phyloP scores from a whole-genome alignment of 108 stramenopile species.

The Pseudonitzschia pungens region DNA sequence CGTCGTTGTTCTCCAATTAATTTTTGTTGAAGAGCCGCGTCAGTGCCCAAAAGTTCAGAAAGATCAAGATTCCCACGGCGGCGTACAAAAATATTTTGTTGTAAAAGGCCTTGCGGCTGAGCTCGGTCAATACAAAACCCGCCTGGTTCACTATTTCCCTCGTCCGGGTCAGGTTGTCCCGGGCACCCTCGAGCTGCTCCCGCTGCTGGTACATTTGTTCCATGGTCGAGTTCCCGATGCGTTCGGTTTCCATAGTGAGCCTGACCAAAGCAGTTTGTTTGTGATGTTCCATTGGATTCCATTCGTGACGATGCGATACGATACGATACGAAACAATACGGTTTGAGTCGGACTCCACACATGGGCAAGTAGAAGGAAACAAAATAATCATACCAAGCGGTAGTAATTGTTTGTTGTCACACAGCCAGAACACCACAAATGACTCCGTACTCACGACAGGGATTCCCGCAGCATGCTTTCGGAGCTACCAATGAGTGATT shows the following conservation, averaged over 20 bases:
- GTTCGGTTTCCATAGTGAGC: constrained; percentile 68
- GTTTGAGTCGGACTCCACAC: neutral
- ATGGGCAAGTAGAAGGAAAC: neutral
- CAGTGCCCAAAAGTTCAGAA: constrained; percentile 57
- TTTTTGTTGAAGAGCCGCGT: constrained; percentile 14
- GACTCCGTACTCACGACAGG: constrained; percentile 46
- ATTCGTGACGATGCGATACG: neutral
- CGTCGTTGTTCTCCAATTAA: neutral
- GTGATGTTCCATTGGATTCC: neutral
- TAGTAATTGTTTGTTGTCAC: too few relatives aligned
- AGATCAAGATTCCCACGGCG: constrained; percentile 54
- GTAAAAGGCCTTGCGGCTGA: constrained; percentile 48
- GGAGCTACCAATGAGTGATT: constrained; percentile 55
- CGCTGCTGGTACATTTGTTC: constrained; percentile 71
- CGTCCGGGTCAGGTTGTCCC: constrained; percentile 44
- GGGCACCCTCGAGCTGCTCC: constrained; percentile 69
- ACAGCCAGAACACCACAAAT: neutral
- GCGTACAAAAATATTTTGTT: constrained; percentile 65
- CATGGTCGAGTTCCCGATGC: constrained; percentile 63
- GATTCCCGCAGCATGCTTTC: constrained; percentile 76
- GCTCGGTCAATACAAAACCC: constrained; percentile 54
- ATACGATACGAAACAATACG: too few relatives aligned
- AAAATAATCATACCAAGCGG: neutral
- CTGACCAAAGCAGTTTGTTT: constrained; percentile 4
- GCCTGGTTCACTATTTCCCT: constrained; percentile 56